These are phyloP conservation scores for Salvia splendens DNA, from an alignment of 257 asterid genomes.

Conservation along the genomic window DNA sequence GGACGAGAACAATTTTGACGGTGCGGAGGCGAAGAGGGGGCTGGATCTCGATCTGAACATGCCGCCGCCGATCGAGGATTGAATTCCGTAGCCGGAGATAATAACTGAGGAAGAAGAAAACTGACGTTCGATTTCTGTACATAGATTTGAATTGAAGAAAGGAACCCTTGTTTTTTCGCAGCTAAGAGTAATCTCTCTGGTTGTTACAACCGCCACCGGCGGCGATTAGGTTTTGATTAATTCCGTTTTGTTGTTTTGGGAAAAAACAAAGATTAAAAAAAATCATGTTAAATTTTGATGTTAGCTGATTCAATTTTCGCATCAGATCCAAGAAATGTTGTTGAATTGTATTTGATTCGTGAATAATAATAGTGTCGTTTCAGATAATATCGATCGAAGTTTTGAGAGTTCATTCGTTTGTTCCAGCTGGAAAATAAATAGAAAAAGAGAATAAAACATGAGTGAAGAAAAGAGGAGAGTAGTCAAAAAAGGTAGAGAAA, in stretches of 20 bases:
- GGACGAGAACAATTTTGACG: conserved; percentile 60
- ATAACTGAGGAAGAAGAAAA: conserved; percentile 17
- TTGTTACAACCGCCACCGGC: conserved; percentile 40
- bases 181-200: conserved; percentile 40
- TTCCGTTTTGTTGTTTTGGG: conserved; percentile 24
- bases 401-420: too few relatives aligned
- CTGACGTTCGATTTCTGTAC: conserved; percentile 50
- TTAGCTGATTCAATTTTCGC: conserved; percentile 8
- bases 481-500: conserved; percentile 25
- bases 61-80: conserved; percentile 69
- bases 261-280: not conserved
- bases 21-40: conserved; percentile 45
- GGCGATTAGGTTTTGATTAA: conserved; percentile 32
- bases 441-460: not conserved
- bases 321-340: conserved; percentile 27
- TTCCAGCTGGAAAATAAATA: not conserved
- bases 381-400: too few relatives aligned
- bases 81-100: not conserved
- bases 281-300: conserved; percentile 28
- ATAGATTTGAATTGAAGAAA: conserved; percentile 30
- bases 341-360: not conserved
- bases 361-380: not conserved
- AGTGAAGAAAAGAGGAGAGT: not conserved
- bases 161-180: conserved; percentile 37
- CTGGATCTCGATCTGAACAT: conserved; percentile 78